Evolutionary conservation across 2,329 filamentous ascomycete genomes (phyloP).

Genomic region (Aspergillus sp.): DNA sequence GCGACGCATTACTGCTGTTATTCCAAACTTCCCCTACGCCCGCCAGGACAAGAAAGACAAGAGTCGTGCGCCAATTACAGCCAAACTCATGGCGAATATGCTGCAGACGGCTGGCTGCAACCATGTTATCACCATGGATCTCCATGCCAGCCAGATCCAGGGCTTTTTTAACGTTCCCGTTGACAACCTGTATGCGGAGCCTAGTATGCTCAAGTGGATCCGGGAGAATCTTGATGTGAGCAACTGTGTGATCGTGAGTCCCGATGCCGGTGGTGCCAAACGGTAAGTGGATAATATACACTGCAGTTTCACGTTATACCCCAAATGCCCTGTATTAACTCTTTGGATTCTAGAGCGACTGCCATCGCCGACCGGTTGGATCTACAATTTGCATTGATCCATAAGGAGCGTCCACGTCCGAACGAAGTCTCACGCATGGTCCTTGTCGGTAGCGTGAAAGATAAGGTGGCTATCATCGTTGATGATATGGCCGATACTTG

Average conservation of each 20-base stretch:
- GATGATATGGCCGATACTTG: slow-evolving; percentile 99
- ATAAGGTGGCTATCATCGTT: slow-evolving; percentile 91
- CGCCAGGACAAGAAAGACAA: slow-evolving; percentile 98
- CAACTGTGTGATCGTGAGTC: slow-evolving; percentile 90
- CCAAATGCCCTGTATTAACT: background rate
- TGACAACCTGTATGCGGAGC: slow-evolving; percentile 88
- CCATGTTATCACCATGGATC: slow-evolving; percentile 93
- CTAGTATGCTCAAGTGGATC: slow-evolving; percentile 89
- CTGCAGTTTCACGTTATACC: background rate
- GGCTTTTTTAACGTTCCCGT: slow-evolving; percentile 89
- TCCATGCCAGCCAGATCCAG: slow-evolving; percentile 91
- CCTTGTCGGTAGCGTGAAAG: slow-evolving; percentile 88
- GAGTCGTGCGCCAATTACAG: slow-evolving; percentile 92
- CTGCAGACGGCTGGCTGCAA: slow-evolving; percentile 91
- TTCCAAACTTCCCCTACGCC: slow-evolving; percentile 95
- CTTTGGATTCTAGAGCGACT: slow-evolving; percentile 61
- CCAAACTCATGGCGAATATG: slow-evolving; percentile 97
- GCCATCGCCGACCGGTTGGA: slow-evolving; percentile 91
- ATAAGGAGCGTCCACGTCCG: slow-evolving; percentile 90
- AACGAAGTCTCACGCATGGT: slow-evolving; percentile 93
- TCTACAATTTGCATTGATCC: slow-evolving; percentile 87
- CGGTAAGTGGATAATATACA: slow-evolving; percentile 50
- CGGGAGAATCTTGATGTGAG: slow-evolving; percentile 76
- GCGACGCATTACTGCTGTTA: slow-evolving; percentile 88
- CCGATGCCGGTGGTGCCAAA: slow-evolving; percentile 93